A percentile compares a stretch with the other conserved stretches of the same genome.
Conservation (phyloP, 1,284 basidiomycete species). For the Caloboletus inedulis region DNA sequence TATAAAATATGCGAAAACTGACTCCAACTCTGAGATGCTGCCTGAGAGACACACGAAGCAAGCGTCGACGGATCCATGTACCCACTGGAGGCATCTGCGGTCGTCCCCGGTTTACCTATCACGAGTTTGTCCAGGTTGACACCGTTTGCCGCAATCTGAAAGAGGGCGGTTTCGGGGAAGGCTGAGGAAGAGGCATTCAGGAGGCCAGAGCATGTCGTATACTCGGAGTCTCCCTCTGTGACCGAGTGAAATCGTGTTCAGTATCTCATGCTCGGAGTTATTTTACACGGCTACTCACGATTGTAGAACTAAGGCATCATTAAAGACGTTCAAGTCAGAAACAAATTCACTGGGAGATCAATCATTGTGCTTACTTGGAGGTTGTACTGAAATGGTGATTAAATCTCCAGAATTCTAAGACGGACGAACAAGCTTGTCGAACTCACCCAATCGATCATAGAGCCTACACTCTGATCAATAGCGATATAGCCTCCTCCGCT, state of each 20-base stretch:
- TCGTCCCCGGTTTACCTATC: conserved; percentile 61
- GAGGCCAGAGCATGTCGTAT: conserved; percentile 44
- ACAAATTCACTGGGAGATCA: too few species aligned
- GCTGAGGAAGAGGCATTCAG: conserved; percentile 39
- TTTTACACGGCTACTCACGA: conserved; percentile 38
- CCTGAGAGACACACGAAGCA: conserved; percentile 52
- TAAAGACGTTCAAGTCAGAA: too few species aligned
- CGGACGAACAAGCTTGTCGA: too few species aligned
- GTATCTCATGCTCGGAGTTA: background rate
- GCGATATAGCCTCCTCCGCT: conserved; percentile 52
- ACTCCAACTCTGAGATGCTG: conserved; percentile 58
- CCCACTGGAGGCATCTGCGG: conserved; percentile 55
- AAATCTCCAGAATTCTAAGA: too few species aligned
- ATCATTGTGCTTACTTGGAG: conserved; percentile 37
- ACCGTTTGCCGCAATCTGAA: conserved; percentile 59
- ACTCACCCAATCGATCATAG: conserved; percentile 52
- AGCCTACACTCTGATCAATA: conserved; percentile 51
- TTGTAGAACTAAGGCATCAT: conserved; percentile 67
- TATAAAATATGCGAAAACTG: conserved; percentile 23
- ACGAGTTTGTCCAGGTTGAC: conserved; percentile 50
- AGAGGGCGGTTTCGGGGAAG: conserved; percentile 47
- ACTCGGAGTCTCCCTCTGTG: conserved; percentile 44
- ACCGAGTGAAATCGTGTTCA: background rate
- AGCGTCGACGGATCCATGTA: conserved; percentile 52
- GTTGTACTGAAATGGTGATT: too few species aligned